Percentiles rank a stretch among this genome's conserved stretches.
Conservation (phyloP, 441 rosid species). For the Pelargonium australe region DNA sequence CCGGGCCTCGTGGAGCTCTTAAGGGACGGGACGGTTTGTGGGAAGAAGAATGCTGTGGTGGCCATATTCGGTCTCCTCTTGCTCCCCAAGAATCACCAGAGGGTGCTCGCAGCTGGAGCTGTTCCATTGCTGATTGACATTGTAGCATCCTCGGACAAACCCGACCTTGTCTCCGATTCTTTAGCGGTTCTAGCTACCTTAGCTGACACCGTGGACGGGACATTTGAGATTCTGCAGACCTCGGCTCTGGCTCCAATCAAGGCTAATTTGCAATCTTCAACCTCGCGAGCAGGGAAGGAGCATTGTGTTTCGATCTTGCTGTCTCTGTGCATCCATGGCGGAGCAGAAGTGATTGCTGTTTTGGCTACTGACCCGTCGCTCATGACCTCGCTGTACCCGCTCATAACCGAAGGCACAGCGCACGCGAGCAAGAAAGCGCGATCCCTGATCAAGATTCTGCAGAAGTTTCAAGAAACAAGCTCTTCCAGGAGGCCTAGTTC, state of each 20-base stretch:
- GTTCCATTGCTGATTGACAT: constrained; percentile 41
- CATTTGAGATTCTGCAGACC: constrained; percentile 35
- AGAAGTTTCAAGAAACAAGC: constrained; percentile 44
- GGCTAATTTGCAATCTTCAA: constrained; percentile 28
- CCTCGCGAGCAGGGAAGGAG: constrained; percentile 43
- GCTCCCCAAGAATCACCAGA: constrained; percentile 38
- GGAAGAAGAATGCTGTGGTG: constrained; percentile 59
- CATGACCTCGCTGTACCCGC: constrained; percentile 43
- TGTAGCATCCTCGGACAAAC: constrained; percentile 33
- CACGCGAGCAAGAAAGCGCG: constrained; percentile 52
- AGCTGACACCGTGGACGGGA: constrained; percentile 44
- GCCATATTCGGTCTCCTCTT: constrained; percentile 47
- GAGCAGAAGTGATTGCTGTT: constrained; percentile 36
- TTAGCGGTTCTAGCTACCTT: constrained; percentile 53
- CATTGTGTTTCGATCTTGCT: constrained; percentile 46
- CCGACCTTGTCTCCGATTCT: constrained; percentile 47
- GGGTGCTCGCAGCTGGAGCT: constrained; percentile 43
- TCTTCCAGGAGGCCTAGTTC: constrained; percentile 22
- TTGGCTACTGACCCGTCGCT: constrained; percentile 38
- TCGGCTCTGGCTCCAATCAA: constrained; percentile 33
- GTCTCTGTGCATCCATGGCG: constrained; percentile 40
- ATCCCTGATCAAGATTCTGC: constrained; percentile 46
- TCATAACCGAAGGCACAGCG: constrained; percentile 42
- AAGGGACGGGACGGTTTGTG: constrained; percentile 41
- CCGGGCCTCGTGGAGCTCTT: constrained; percentile 48